phyloP scores from a whole-genome alignment of 164 flowering plant genomes.

The Tinospora cordifolia region DNA sequence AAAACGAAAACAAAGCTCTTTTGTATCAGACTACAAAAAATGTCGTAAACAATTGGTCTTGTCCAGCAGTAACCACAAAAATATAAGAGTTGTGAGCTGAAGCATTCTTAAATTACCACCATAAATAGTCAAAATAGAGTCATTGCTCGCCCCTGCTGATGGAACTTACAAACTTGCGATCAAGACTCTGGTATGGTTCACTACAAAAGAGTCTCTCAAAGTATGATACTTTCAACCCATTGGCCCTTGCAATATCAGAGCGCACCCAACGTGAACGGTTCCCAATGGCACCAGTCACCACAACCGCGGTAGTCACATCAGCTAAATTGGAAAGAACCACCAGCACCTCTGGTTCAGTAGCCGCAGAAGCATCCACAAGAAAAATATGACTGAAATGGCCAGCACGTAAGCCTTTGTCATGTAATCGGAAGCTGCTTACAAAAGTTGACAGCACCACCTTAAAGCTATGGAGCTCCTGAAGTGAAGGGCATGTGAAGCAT shows the following conservation, averaged over 20 bases:
- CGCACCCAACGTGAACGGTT: constrained; percentile 1
- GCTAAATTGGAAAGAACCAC: constrained; percentile 32
- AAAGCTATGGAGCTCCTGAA: constrained; percentile 20
- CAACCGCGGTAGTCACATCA: constrained; percentile 24
- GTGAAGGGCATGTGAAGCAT: constrained; percentile 35
- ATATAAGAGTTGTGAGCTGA: too few relatives aligned
- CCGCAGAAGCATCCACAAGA: constrained; percentile 36
- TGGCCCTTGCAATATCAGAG: neutral
- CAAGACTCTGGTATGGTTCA: neutral
- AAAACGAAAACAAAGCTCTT: too few relatives aligned
- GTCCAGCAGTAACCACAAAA: too few relatives aligned
- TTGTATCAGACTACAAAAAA: too few relatives aligned
- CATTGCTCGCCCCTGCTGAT: neutral
- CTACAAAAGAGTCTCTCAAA: neutral
- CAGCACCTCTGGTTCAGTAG: constrained; percentile 39
- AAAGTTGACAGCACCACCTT: constrained; percentile 36
- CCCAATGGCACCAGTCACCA: constrained; percentile 27
- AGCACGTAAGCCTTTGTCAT: constrained; percentile 23
- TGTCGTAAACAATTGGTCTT: too few relatives aligned
- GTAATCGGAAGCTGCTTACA: constrained; percentile 35
- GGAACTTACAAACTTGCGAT: neutral
- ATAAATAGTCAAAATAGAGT: too few relatives aligned
- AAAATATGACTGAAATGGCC: constrained; percentile 50
- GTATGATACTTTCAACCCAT: neutral
- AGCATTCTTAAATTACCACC: too few relatives aligned